phyloP scores from a whole-genome alignment of 129 eudicot genomes.

The Helichrysum umbraculigerum region DNA sequence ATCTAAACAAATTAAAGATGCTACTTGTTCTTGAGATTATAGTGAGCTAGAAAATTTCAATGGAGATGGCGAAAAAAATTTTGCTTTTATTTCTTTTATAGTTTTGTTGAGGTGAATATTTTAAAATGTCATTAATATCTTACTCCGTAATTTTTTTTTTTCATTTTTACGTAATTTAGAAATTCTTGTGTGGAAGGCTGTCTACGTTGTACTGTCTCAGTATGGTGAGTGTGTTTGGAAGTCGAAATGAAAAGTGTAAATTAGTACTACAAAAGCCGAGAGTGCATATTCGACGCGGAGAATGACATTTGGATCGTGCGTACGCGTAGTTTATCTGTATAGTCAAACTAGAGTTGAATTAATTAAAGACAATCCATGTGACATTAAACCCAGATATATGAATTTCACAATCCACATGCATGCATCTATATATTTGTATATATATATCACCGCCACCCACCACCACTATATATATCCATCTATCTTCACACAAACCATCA shows the following conservation, averaged over 20 bases:
- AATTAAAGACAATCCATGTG: slow-evolving; percentile 12
- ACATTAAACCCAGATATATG: not conserved
- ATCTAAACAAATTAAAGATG: too few relatives aligned
- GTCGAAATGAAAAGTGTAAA: not conserved
- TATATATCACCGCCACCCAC: slow-evolving; percentile 8
- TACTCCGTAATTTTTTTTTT: too few relatives aligned
- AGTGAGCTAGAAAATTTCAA: too few relatives aligned
- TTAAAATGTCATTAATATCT: too few relatives aligned
- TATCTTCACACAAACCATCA: not conserved
- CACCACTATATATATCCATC: slow-evolving; percentile 2
- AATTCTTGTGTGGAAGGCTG: too few relatives aligned
- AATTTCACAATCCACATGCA: not conserved
- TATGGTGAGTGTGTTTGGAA: too few relatives aligned
- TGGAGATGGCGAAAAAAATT: too few relatives aligned
- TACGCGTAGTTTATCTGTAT: not conserved
- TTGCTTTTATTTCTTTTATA: too few relatives aligned
- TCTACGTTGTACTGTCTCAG: too few relatives aligned
- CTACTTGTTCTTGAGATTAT: too few relatives aligned
- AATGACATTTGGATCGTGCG: not conserved
- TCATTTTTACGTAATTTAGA: too few relatives aligned
- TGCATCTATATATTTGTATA: not conserved
- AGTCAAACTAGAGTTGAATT: not conserved
- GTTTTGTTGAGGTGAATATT: too few relatives aligned
- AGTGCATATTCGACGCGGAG: not conserved
- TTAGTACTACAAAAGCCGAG: not conserved